A percentile compares a stretch with the other conserved stretches of the same genome.
Conservation (phyloP, 768 basidiomycete genomes). For the Termitomyces sp. region DNA sequence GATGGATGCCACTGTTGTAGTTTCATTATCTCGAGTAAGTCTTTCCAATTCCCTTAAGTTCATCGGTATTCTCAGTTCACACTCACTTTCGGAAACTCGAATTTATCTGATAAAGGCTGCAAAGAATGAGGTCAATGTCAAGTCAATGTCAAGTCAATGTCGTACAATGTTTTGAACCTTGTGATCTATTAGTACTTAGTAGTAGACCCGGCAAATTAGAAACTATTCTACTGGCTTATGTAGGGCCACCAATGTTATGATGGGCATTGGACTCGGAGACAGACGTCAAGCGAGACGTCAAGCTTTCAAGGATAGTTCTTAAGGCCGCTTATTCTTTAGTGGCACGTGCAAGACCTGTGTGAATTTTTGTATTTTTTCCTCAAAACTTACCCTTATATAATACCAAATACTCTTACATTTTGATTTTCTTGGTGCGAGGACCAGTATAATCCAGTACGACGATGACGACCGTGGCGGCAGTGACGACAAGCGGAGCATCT, state of each 20-base stretch:
- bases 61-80: background rate
- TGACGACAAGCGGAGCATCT: conserved; percentile 13
- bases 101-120: background rate
- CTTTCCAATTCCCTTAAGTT: background rate
- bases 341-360: no score
- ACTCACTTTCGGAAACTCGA: background rate
- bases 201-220: background rate
- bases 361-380: no score
- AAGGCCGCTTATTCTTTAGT: no score
- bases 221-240: background rate
- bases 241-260: background rate
- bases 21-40: no score
- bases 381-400: no score
- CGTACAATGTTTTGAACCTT: background rate
- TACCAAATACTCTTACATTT: no score
- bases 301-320: background rate
- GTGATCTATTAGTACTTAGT: background rate
- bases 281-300: background rate
- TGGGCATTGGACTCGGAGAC: background rate
- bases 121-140: background rate
- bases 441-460: background rate
- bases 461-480: background rate
- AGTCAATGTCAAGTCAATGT: no score
- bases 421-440: background rate
- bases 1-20: no score